Base-by-base conservation (phyloP, 2,329 filamentous ascomycete genomes). In the Stagonosporopsis vannaccii region DNA sequence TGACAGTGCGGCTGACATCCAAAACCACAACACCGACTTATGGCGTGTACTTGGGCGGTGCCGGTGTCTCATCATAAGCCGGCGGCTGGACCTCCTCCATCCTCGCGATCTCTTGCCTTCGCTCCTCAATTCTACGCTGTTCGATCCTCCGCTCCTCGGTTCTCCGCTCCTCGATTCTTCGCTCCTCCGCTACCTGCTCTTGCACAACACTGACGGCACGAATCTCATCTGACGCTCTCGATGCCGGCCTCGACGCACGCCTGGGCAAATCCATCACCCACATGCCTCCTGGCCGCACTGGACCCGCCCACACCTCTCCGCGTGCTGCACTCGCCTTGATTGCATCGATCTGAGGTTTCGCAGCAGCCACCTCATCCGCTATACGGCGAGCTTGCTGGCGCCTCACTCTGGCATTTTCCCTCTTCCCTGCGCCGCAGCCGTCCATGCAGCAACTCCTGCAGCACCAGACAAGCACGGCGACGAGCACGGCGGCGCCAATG, bases 21-120 rank as follows among this genome's bases (percentile, higher is more conserved):
- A 15, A 12, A 42, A n/a, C 8, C 11, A 12, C 1, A 19, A n/a
- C 15, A 42, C 22, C 8, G 15, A 30, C 25, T 36, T 23, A 64
- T 17, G 59, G 58, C 13, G 47, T 59, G 37, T 65, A 62, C 52
- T 26, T 56, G 13, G 62, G 62, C 44, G 62, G 56, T 15, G 55
- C 57, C 43, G 59, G 52, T n/a, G 51, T 41, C 11, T 19, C 48
- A 15, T 47, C 51, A 26, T 50, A 43, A 20, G 37, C 35, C 19
- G 46, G 51, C 13, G 35, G 40, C 13, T 20, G 23, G 30, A 6
- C 22, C 47, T 39, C 42, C 8, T 36, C 26, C 6, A 3, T 47
- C 15, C 30, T 26, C 20, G 19, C 40, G 37, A 36, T 17, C 30
- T 49, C 46, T 15, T 30, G 26, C 5, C 32, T 40, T n/a, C 28